Evolutionary conservation across 257 asterid species (phyloP).

Genomic region (Haberlea rhodopensis): DNA sequence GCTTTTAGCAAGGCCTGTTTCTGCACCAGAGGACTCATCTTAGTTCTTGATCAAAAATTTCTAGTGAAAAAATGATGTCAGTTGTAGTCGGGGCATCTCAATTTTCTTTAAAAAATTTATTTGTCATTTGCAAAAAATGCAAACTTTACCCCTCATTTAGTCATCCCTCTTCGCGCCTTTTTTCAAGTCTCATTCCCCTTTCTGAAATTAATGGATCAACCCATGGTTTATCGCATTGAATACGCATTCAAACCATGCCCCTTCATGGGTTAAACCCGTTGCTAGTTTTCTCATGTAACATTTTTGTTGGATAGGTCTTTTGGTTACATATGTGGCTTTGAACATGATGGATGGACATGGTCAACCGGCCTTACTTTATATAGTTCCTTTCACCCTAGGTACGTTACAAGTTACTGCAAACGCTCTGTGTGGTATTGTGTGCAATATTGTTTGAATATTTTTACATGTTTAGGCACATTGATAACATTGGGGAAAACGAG

Average conservation of each 20-base stretch:
- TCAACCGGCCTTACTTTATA: slow-evolving; percentile 96
- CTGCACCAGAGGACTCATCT: neutral
- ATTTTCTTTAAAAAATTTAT: too few relatives aligned
- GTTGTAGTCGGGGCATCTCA: too few relatives aligned
- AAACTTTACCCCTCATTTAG: too few relatives aligned
- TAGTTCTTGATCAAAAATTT: neutral
- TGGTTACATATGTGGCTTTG: slow-evolving; percentile 83
- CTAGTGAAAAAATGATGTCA: neutral
- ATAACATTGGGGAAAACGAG: slow-evolving; percentile 65
- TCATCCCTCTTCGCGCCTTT: too few relatives aligned
- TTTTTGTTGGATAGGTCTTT: slow-evolving; percentile 57
- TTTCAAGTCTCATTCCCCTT: too few relatives aligned
- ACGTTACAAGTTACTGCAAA: slow-evolving; percentile 19
- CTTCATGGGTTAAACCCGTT: too few relatives aligned
- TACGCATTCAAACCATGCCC: too few relatives aligned
- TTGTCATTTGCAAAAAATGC: too few relatives aligned
- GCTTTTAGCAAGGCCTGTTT: neutral
- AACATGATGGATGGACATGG: slow-evolving; percentile 98
- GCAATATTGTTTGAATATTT: neutral
- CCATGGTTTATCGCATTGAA: too few relatives aligned
- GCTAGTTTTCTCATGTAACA: too few relatives aligned
- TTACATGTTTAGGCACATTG: slow-evolving; percentile 58
- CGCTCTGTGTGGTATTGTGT: too few relatives aligned
- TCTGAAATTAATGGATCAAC: too few relatives aligned
- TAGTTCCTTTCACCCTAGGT: slow-evolving; percentile 97